These are phyloP conservation scores for Coniosporium tulheliwenetii DNA, from an alignment of 2,329 filamentous ascomycete genomes.

Conservation along the genomic window DNA sequence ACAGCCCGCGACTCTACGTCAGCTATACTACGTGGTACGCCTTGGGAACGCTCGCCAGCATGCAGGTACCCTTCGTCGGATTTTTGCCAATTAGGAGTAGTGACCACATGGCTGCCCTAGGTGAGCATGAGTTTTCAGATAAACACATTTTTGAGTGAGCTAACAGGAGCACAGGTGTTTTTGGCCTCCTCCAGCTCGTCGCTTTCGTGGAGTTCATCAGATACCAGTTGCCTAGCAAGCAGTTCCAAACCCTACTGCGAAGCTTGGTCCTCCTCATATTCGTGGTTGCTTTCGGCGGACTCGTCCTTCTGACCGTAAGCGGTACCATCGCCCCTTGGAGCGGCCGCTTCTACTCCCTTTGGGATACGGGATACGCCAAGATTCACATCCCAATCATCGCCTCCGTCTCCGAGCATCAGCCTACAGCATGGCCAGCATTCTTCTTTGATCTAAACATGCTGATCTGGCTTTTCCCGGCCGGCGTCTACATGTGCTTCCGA, in stretches of 20 bases:
- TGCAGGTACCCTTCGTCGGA: conserved; percentile 98
- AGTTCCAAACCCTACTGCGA: conserved; percentile 83
- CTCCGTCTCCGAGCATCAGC: conserved; percentile 98
- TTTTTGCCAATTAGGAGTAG: conserved; percentile 93
- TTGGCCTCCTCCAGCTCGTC: conserved; percentile 86
- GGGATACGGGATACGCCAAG: conserved; percentile 97
- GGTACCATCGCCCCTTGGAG: conserved; percentile 96
- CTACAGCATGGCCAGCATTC: conserved; percentile 96
- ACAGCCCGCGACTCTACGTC: conserved; percentile 86
- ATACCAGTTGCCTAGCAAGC: conserved; percentile 73
- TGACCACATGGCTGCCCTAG: conserved; percentile 95
- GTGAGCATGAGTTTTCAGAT: conserved; percentile 31
- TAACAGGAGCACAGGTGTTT: conserved; percentile 50
- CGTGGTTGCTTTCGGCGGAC: conserved; percentile 52
- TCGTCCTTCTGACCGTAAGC: conserved; percentile 69
- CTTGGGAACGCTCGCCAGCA: conserved; percentile 85
- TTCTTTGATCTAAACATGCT: conserved; percentile 98
- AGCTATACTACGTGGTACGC: conserved; percentile 98
- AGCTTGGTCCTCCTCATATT: conserved; percentile 62
- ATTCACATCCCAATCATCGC: conserved; percentile 99
- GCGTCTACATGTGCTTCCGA: conserved; percentile 96
- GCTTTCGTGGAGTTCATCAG: conserved; percentile 85
- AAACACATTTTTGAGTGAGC: conserved; percentile 1
- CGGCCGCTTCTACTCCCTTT: conserved; percentile 96
- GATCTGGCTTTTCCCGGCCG: conserved; percentile 97